phyloP scores from a whole-genome alignment of 768 basidiomycete species.

The Gautieria morchelliformis region DNA sequence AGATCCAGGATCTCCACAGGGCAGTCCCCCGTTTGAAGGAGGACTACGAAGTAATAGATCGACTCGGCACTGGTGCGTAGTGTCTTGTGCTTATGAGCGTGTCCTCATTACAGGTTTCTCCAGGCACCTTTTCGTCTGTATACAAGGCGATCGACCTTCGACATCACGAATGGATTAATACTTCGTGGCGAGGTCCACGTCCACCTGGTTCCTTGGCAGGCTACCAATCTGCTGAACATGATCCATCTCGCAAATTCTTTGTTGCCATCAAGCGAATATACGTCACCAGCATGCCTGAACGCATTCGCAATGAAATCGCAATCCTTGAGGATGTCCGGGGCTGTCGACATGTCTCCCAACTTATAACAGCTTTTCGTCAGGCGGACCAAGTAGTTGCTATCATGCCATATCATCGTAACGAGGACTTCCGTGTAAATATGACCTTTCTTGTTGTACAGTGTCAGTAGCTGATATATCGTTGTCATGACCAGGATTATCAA shows the following conservation, averaged over 20 bases:
- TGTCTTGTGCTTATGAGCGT: background rate
- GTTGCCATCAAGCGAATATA: constrained; percentile 97
- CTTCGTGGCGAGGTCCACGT: constrained; percentile 61
- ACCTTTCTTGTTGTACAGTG: background rate
- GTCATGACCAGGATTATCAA: constrained; percentile 51
- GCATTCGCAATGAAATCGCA: constrained; percentile 86
- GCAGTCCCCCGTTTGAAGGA: constrained; percentile 55
- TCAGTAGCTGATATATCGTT: background rate
- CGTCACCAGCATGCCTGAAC: constrained; percentile 87
- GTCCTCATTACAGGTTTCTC: background rate
- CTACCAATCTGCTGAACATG: constrained; percentile 43
- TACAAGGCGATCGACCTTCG: constrained; percentile 88
- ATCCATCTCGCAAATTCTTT: constrained; percentile 46
- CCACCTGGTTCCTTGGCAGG: constrained; percentile 53
- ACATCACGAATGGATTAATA: constrained; percentile 68
- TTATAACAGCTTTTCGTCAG: constrained; percentile 89
- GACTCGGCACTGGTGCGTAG: constrained; percentile 65
- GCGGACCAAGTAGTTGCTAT: constrained; percentile 88
- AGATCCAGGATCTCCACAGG: constrained; percentile 63
- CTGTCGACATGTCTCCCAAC: constrained; percentile 80
- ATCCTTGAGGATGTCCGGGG: constrained; percentile 83
- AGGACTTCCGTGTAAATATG: constrained; percentile 82
- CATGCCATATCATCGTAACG: constrained; percentile 88
- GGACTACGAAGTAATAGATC: constrained; percentile 76
- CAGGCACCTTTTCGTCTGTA: constrained; percentile 97